Evolutionary conservation across 78 protist species (phyloP).

Genomic region (Tieghemostelium lacteum): DNA sequence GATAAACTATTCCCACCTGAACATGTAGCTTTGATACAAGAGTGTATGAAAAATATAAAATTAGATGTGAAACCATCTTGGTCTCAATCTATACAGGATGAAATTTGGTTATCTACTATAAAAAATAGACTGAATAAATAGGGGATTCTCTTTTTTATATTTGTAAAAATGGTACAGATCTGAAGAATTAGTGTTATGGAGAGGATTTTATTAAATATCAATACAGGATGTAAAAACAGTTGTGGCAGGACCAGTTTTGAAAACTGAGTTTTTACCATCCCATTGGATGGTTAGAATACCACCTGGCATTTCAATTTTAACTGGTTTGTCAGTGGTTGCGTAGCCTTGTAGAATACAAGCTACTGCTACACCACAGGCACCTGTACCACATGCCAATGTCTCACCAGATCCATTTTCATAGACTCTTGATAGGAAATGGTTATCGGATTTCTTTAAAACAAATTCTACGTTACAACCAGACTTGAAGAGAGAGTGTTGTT

Average conservation of each 20-base stretch:
- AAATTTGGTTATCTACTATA: conserved; percentile 33
- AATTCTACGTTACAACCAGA: conserved; percentile 81
- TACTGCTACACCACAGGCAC: conserved; percentile 85
- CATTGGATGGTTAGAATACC: conserved; percentile 69
- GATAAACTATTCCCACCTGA: conserved; percentile 71
- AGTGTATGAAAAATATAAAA: conserved; percentile 73
- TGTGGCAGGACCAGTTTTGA: conserved; percentile 82
- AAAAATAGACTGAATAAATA: conserved; percentile 22
- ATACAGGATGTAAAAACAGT: conserved; percentile 38
- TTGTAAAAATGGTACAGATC: too few relatives aligned
- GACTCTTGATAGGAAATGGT: conserved; percentile 44
- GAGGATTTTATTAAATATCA: not conserved
- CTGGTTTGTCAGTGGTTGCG: not conserved
- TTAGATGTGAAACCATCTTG: conserved; percentile 42
- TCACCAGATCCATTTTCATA: conserved; percentile 84
- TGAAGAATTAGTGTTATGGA: too few relatives aligned
- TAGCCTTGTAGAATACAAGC: conserved; percentile 39
- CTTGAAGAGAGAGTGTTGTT: conserved; percentile 24
- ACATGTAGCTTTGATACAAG: conserved; percentile 33
- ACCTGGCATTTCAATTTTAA: conserved; percentile 72
- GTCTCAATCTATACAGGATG: conserved; percentile 9
- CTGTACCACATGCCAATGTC: conserved; percentile 84
- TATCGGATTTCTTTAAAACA: not conserved
- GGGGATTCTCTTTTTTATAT: too few relatives aligned
- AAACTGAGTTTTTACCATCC: conserved; percentile 13